phyloP scores from a whole-genome alignment of 2,329 filamentous ascomycete genomes.

The Phialophora chinensis region DNA sequence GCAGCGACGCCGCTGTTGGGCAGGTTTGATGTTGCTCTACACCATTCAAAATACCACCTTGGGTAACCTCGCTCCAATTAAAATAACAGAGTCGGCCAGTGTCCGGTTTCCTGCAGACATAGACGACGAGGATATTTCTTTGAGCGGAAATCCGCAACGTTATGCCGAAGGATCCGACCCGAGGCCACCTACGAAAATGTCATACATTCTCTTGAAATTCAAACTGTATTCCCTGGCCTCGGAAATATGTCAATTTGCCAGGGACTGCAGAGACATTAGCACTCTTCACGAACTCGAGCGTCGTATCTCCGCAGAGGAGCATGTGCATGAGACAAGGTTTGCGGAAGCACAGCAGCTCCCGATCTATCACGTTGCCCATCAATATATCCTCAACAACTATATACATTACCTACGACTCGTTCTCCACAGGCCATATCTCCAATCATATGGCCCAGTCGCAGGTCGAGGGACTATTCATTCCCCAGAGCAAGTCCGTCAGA shows the following conservation, averaged over 20 bases:
- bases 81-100: conserved; percentile 37
- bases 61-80: conserved; percentile 45
- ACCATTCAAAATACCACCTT: conserved; percentile 48
- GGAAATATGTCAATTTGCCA: conserved; percentile 44
- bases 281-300: conserved; percentile 44
- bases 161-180: neutral
- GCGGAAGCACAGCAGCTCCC: conserved; percentile 39
- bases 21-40: conserved; percentile 50
- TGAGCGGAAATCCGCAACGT: conserved; percentile 21
- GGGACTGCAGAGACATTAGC: conserved; percentile 37
- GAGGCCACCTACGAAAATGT: conserved; percentile 48
- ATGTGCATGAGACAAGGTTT: conserved; percentile 40
- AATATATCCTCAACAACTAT: conserved; percentile 50
- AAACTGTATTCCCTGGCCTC: conserved; percentile 47
- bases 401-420: conserved; percentile 49
- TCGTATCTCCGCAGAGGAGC: conserved; percentile 43
- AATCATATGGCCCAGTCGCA: conserved; percentile 42
- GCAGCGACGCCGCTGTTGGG: conserved; percentile 49
- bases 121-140: conserved; percentile 46
- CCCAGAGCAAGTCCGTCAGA: conserved; percentile 39
- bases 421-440: conserved; percentile 46
- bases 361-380: conserved; percentile 47
- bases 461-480: conserved; percentile 35
- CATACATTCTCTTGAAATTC: conserved; percentile 49
- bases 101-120: conserved; percentile 46